Base-by-base conservation (phyloP, 768 basidiomycete species). In the Trametes punicea region DNA sequence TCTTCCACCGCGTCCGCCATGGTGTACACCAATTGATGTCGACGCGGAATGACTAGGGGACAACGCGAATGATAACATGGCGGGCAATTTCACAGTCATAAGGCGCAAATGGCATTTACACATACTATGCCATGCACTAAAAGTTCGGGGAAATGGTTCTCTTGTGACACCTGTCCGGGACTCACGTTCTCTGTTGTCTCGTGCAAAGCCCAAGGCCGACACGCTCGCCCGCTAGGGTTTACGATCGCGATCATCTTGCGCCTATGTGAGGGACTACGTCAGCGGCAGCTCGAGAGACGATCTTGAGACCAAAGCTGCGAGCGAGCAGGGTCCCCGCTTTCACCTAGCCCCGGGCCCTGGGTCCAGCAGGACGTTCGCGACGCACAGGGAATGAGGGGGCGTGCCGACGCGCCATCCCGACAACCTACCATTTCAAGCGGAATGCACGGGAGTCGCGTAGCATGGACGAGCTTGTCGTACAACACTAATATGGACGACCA, bases 221-320 rank as follows among this genome's bases (percentile, higher is more conserved):
- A n/a, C 26, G n/a, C n/a, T n/a, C n/a, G n/a, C n/a, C n/a, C n/a
- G 34, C 23, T 39, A 38, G 52, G 23, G 52, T 54, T 54, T 44
- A 44, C 34, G 52, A 54, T 54, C 52, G 52, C 44, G 52, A 54
- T 54, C 52, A 44, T 39, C 52, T 21, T 9, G 25, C 42, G 21
- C 20, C 41, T 44, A 25, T 41, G n/a, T 13, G 39, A 41, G 7
- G 18, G 4, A 41, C 39, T 41, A 41, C 39, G 39, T 41, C 39
- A 41, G 39, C 39, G 39, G 39, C 39, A 44, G 42, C 4, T 13
- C 10, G 33, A 36, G 18, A 36, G 33, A 46, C 44, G 33, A 38
- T 53, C 51, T 53, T 53, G 44, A 46, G 44, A 46, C 52, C 33
- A 11, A 13, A 20, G 9, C n/a, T 23, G 46, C 33, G 11, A 34